Conservation (phyloP, 306 rosid genomes). For the Abrus pulchellus region DNA sequence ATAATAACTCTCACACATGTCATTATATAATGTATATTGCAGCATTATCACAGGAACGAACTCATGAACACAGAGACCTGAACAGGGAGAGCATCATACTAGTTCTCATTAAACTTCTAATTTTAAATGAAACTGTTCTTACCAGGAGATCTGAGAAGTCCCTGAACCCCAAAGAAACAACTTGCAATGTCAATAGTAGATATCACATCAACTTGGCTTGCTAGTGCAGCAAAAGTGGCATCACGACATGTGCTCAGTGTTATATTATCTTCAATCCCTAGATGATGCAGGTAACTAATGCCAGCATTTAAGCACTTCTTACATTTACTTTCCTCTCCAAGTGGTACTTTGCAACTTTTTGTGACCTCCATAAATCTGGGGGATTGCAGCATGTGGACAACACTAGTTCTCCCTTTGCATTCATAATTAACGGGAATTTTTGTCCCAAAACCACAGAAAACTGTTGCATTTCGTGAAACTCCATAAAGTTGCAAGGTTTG, state of each 20-base stretch:
- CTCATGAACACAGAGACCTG: constrained; percentile 14
- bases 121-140: constrained; percentile 33
- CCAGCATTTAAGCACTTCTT: constrained; percentile 87
- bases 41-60: constrained; percentile 35
- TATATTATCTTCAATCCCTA: constrained; percentile 75
- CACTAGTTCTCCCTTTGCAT: constrained; percentile 84
- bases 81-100: constrained; percentile 15
- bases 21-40: constrained; percentile 9
- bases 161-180: constrained; percentile 95
- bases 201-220: constrained; percentile 76
- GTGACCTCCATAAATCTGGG: constrained; percentile 76
- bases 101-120: not conserved
- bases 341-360: constrained; percentile 71
- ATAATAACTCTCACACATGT: constrained; percentile 25
- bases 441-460: constrained; percentile 88
- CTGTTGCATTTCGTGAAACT: constrained; percentile 75
- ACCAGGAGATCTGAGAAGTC: constrained; percentile 72
- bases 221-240: constrained; percentile 84
- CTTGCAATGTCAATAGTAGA: constrained; percentile 78
- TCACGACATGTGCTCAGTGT: constrained; percentile 92
- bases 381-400: constrained; percentile 82
- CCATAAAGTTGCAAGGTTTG: constrained; percentile 79
- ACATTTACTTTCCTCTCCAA: constrained; percentile 74
- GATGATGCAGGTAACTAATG: constrained; percentile 74
- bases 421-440: constrained; percentile 85